Percentiles rank a stretch among this genome's conserved stretches.
phyloP scores from a whole-genome alignment of 23 red algal genomes.

The Gracilaria gracilis region DNA sequence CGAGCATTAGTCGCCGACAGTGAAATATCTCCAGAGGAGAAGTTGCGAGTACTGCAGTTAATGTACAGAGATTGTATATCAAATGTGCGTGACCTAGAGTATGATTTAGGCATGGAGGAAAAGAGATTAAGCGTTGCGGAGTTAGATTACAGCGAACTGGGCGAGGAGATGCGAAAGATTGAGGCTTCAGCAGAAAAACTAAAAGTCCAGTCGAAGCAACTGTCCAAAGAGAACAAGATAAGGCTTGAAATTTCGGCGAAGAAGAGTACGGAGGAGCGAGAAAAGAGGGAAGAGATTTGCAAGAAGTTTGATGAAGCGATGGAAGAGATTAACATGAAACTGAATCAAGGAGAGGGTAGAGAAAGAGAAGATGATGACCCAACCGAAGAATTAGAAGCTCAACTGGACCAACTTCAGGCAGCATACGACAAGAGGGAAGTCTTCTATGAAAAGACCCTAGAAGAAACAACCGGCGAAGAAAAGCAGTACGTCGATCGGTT shows the following conservation, averaged over 20 bases:
- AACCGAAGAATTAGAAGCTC: constrained; percentile 24
- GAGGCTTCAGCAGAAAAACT: constrained; percentile 64
- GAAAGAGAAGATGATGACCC: constrained; percentile 23
- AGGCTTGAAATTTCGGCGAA: constrained; percentile 39
- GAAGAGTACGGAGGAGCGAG: constrained; percentile 47
- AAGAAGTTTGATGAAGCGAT: constrained; percentile 67
- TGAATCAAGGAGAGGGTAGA: constrained; percentile 9
- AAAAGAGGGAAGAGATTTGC: constrained; percentile 54
- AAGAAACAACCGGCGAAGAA: constrained; percentile 25
- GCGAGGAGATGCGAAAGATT: constrained; percentile 59
- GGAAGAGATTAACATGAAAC: constrained; percentile 42
- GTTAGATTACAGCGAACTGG: constrained; percentile 60
- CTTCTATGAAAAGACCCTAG: constrained; percentile 47
- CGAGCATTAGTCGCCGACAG: constrained; percentile 46
- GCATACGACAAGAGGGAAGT: constrained; percentile 47
- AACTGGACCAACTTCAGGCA: constrained; percentile 43
- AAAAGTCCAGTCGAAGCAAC: constrained; percentile 39
- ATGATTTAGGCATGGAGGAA: constrained; percentile 58
- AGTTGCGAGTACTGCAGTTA: constrained; percentile 49
- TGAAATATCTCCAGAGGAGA: constrained; percentile 61
- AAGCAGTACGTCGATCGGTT: constrained; percentile 15
- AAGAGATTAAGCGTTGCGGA: constrained; percentile 64
- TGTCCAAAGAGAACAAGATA: constrained; percentile 59
- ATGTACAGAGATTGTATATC: constrained; percentile 62
- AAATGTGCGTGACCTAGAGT: constrained; percentile 62